Evolutionary conservation across 192 early-diverging fungal species (phyloP).

Genomic region (Mortierella alpina): DNA sequence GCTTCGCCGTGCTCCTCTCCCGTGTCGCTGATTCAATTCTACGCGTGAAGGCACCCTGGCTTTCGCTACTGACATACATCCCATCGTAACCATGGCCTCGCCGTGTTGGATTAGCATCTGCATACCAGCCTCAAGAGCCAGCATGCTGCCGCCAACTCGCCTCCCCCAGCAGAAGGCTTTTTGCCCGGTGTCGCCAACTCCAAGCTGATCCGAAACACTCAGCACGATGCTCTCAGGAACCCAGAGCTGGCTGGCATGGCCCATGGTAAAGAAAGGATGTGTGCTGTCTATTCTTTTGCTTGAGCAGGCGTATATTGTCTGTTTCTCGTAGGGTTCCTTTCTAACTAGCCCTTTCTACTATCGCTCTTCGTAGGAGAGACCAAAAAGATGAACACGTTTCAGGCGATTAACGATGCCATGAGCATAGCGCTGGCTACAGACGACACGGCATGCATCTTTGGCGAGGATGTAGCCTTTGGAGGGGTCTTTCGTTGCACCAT

Average conservation of each 20-base stretch:
- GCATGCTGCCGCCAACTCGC: constrained; percentile 30
- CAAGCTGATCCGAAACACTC: constrained; percentile 80
- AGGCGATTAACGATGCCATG: constrained; percentile 95
- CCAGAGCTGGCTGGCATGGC: constrained; percentile 76
- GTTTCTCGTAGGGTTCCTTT: neutral
- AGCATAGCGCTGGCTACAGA: constrained; percentile 86
- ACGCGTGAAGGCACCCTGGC: no score
- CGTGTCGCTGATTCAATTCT: no score
- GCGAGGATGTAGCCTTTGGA: constrained; percentile 97
- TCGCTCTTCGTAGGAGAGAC: constrained; percentile 64
- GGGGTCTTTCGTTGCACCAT: constrained; percentile 97
- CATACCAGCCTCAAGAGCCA: constrained; percentile 42
- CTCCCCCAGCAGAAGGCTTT: constrained; percentile 84
- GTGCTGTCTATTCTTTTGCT: neutral
- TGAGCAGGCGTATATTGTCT: no score
- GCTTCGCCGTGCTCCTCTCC: no score
- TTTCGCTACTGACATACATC: no score
- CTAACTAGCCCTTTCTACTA: no score
- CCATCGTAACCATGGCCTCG: no score
- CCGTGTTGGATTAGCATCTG: constrained; percentile 14
- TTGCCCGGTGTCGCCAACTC: constrained; percentile 85
- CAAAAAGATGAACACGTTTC: constrained; percentile 94
- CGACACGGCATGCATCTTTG: constrained; percentile 92
- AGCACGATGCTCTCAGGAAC: constrained; percentile 73
- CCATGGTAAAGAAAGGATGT: constrained; percentile 54